Evolutionary conservation across 306 rosid genomes (phyloP).

Genomic region (Herpetospermum pedunculosum): DNA sequence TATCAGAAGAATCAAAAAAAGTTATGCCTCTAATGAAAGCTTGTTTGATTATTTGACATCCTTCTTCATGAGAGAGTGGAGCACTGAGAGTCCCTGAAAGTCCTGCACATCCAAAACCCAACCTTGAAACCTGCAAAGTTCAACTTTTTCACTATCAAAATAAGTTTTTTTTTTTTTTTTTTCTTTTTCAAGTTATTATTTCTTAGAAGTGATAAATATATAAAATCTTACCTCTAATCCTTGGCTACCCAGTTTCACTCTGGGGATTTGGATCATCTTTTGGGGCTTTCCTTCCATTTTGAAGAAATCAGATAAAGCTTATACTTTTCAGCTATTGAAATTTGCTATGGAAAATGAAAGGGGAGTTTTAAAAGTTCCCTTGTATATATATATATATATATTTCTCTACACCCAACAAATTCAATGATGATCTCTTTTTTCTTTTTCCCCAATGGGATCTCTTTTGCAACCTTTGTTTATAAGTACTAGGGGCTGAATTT

Average conservation of each 20-base stretch:
- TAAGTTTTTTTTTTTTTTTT: background rate
- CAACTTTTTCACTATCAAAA: background rate
- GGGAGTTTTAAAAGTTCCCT: background rate
- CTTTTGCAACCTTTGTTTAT: background rate
- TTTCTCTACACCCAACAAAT: background rate
- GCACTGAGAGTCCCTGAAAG: conserved; percentile 46
- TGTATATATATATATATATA: no score
- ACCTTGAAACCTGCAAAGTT: conserved; percentile 48
- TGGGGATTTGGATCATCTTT: conserved; percentile 27
- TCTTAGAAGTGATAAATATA: background rate
- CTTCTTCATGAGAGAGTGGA: conserved; percentile 65
- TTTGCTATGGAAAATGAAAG: background rate
- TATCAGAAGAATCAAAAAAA: conserved; percentile 63
- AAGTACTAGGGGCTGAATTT: background rate
- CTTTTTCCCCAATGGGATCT: background rate
- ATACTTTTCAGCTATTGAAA: background rate
- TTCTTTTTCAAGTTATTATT: background rate
- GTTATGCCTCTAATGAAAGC: conserved; percentile 54
- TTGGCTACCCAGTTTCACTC: conserved; percentile 59
- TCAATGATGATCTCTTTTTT: background rate
- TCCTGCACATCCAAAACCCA: conserved; percentile 86
- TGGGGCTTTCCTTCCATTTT: conserved; percentile 28
- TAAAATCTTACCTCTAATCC: conserved; percentile 61
- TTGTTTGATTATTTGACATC: conserved; percentile 45
- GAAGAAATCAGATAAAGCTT: conserved; percentile 8